Evolutionary conservation across 1,284 basidiomycete genomes (phyloP).

Genomic region (Irpex lacteus): DNA sequence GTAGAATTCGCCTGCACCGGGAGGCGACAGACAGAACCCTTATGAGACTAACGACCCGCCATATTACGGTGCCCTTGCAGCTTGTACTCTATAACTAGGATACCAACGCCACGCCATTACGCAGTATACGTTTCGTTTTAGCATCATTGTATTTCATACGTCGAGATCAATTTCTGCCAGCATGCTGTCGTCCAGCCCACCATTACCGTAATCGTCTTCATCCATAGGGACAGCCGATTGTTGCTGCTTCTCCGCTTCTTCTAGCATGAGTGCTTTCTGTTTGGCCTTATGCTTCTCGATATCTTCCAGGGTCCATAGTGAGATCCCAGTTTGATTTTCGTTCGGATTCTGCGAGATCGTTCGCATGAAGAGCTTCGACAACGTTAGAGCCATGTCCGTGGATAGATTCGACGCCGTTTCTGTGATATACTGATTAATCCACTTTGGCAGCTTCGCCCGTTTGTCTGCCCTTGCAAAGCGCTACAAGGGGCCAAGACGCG

Average conservation of each 20-base stretch:
- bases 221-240: conserved; percentile 27
- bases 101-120: conserved; percentile 3
- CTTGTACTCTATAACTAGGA: neutral
- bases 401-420: conserved; percentile 97
- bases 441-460: conserved; percentile 93
- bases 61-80: neutral
- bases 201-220: conserved; percentile 64
- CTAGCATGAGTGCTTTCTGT: conserved; percentile 54
- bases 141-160: conserved; percentile 20
- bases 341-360: conserved; percentile 97
- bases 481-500: conserved; percentile 38
- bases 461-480: conserved; percentile 97
- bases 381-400: conserved; percentile 96
- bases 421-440: conserved; percentile 99
- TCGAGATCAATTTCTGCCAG: conserved; percentile 58
- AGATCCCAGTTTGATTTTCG: conserved; percentile 92
- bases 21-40: neutral
- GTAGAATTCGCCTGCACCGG: neutral
- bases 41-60: neutral
- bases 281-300: conserved; percentile 79
- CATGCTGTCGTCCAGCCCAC: conserved; percentile 68
- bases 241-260: conserved; percentile 40
- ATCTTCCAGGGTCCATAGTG: conserved; percentile 91
- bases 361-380: conserved; percentile 96
- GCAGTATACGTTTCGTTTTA: neutral